Base-by-base conservation (phyloP, 2,329 filamentous ascomycete species). In the Exophiala sp. region DNA sequence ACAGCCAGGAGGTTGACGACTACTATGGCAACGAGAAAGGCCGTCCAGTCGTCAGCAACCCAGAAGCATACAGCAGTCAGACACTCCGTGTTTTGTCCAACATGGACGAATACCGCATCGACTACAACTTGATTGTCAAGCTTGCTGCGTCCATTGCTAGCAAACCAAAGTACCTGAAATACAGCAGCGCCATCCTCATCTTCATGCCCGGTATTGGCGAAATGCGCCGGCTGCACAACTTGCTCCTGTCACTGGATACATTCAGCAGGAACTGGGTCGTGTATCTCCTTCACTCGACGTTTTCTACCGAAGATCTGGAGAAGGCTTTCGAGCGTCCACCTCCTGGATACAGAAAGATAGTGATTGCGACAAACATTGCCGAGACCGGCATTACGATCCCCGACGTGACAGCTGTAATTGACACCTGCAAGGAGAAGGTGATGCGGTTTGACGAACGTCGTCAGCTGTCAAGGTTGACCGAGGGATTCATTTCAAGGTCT, bases 341-440 rank as follows among this genome's bases (percentile, higher is more conserved):
- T 1, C 77, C 76, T 2, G 91, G 91, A 0, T 76, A 82, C 49
- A 80, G 90, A 56, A 98, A 98, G 70, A 93, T 98, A 57, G 91
- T 98, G 1, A 78, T 98, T 47, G 90, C 93, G 1, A 98, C 93
- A 11, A 98, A 98, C 64, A 98, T 98, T 66, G 93, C 93, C 3
- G 93, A 98, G 67, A 98, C 93, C 0, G 93, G 93, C 72, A 95
- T 98, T 64, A 98, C 93, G 0, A 98, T 98, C 58, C 93, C 93
- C 1, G 93, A 98, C 65, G 88, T 98, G 23, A 97, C 93, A 0
- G 95, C 90, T 61, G 93, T 98, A 39, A 86, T 98, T 51, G 93
- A 98, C 66, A 90, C 89, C 0, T 93, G 93, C 49, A 97, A 95
- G 68, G 91, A 97, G 68, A 89, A 94, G 58, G 30, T 56, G 27